phyloP scores from a whole-genome alignment of 2,329 filamentous ascomycete species.

The Helminthosporium solani region DNA sequence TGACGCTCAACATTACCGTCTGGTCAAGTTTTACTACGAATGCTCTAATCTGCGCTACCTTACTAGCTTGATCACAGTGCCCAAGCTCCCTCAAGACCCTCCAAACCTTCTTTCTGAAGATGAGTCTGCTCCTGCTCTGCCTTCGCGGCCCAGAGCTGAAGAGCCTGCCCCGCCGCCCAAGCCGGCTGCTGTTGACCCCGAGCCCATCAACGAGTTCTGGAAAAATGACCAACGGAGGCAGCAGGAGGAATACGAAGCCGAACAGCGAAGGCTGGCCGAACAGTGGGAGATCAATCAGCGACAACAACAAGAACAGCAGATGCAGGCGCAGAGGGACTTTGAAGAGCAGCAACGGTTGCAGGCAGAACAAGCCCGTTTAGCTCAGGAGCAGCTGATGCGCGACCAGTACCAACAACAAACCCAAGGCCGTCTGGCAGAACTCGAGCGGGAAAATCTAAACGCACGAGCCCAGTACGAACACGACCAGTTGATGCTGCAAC shows the following conservation, averaged over 20 bases:
- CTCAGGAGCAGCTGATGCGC: constrained; percentile 83
- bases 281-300: constrained; percentile 80
- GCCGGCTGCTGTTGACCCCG: constrained; percentile 74
- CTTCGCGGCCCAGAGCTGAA: constrained; percentile 65
- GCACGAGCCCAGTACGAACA: constrained; percentile 93
- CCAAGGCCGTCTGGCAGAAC: constrained; percentile 89
- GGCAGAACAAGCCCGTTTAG: constrained; percentile 83
- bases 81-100: constrained; percentile 90
- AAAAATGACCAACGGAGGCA: constrained; percentile 87
- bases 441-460: constrained; percentile 92
- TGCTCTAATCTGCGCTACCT: constrained; percentile 97
- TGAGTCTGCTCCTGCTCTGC: constrained; percentile 75
- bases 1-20: constrained; percentile 91
- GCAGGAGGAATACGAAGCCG: constrained; percentile 91
- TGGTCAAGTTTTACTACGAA: constrained; percentile 98
- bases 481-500: constrained; percentile 95
- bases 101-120: constrained; percentile 86
- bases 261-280: constrained; percentile 84
- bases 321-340: constrained; percentile 90
- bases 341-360: constrained; percentile 89
- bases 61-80: constrained; percentile 92
- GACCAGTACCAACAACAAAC: constrained; percentile 94
- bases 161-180: constrained; percentile 60
- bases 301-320: constrained; percentile 76
- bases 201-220: constrained; percentile 98